phyloP scores from a whole-genome alignment of 768 basidiomycete genomes.

The Austroboletus festivus region DNA sequence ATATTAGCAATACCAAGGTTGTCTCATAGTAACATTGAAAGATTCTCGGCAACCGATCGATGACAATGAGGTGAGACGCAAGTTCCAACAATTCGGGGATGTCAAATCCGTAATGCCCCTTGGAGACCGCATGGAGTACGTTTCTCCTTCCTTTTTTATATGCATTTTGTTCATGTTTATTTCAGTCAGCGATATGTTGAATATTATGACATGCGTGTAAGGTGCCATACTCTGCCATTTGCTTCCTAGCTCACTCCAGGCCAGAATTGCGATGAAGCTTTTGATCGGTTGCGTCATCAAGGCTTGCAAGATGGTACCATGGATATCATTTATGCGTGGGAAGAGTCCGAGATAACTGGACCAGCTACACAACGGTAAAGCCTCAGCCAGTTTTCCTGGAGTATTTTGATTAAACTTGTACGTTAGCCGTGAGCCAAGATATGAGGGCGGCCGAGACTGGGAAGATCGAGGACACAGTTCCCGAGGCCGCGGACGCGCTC shows the following conservation, averaged over 20 bases:
- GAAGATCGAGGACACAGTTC: slow-evolving; percentile 39
- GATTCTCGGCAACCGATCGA: slow-evolving; percentile 73
- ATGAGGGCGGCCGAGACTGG: slow-evolving; percentile 46
- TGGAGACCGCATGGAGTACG: slow-evolving; percentile 61
- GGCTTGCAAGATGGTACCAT: slow-evolving; percentile 81
- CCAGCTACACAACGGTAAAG: slow-evolving; percentile 43
- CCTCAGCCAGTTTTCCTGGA: neutral
- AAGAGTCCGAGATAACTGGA: slow-evolving; percentile 54
- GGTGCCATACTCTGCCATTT: slow-evolving; percentile 17
- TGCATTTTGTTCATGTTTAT: slow-evolving; percentile 8
- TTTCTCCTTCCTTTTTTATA: neutral
- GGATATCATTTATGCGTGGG: slow-evolving; percentile 87
- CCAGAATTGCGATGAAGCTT: slow-evolving; percentile 75
- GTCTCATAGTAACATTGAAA: slow-evolving; percentile 72
- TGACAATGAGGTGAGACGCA: slow-evolving; percentile 80
- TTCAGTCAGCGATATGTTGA: slow-evolving; percentile 87
- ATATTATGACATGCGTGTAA: slow-evolving; percentile 84
- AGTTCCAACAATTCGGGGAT: slow-evolving; percentile 88
- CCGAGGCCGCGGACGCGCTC: slow-evolving; percentile 37
- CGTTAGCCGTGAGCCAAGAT: slow-evolving; percentile 30
- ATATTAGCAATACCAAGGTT: slow-evolving; percentile 73
- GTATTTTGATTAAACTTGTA: slow-evolving; percentile 4
- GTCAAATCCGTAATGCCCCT: slow-evolving; percentile 75
- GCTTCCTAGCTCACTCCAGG: slow-evolving; percentile 7
- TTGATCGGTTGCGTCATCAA: slow-evolving; percentile 76